Evolutionary conservation across 768 basidiomycete species (phyloP).

Genomic region (Russula brevipes): DNA sequence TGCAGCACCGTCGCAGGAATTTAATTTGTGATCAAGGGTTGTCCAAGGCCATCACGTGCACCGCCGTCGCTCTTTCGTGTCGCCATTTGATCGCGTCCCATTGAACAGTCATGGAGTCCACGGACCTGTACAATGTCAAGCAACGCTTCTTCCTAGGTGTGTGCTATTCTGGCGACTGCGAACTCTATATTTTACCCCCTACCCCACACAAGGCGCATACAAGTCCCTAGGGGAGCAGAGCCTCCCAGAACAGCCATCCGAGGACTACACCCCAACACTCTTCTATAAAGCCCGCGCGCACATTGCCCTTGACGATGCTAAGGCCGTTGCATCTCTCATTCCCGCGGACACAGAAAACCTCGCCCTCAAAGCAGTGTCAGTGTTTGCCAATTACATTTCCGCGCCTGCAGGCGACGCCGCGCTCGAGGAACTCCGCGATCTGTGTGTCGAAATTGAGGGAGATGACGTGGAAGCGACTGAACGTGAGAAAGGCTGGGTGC

Average conservation of each 20-base stretch:
- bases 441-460: constrained; percentile 81
- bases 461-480: constrained; percentile 65
- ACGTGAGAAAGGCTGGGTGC: constrained; percentile 66
- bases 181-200: not conserved
- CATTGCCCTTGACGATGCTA: constrained; percentile 61
- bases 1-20: not conserved
- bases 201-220: constrained; percentile 51
- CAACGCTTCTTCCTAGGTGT: constrained; percentile 73
- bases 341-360: constrained; percentile 57
- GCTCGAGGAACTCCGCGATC: constrained; percentile 78
- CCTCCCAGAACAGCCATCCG: constrained; percentile 55
- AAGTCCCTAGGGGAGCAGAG: constrained; percentile 51
- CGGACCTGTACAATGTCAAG: constrained; percentile 61
- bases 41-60: not conserved
- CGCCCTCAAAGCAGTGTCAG: constrained; percentile 61
- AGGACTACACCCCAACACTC: constrained; percentile 59
- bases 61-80: not conserved
- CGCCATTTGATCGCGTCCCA: not conserved
- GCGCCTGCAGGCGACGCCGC: constrained; percentile 41
- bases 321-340: constrained; percentile 52
- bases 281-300: constrained; percentile 75
- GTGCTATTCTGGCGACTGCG: not conserved
- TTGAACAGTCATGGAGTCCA: constrained; percentile 44
- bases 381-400: constrained; percentile 66
- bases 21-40: not conserved